Evolutionary conservation across 1,284 basidiomycete species (phyloP).

Genomic region (Anthracocystis panici-leucophaei): DNA sequence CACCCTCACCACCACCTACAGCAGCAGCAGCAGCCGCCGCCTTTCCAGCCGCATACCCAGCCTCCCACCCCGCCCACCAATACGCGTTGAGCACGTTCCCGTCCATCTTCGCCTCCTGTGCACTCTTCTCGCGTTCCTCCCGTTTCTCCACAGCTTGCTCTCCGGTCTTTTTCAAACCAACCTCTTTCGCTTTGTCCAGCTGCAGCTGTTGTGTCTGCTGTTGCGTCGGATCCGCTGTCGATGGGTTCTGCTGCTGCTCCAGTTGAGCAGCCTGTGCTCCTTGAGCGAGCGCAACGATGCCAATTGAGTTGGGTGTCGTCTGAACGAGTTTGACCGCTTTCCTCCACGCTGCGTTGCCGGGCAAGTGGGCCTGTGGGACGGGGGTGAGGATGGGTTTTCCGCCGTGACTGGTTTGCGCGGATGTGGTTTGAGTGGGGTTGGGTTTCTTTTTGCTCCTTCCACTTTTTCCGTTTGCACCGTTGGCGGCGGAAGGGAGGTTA

Average conservation of each 20-base stretch:
- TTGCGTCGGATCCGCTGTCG: too few relatives aligned
- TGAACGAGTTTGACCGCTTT: conserved; percentile 33
- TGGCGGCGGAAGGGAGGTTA: too few relatives aligned
- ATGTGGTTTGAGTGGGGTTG: neutral
- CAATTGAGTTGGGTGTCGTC: conserved; percentile 30
- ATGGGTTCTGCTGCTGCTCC: neutral
- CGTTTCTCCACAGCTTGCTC: too few relatives aligned
- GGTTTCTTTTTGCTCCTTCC: too few relatives aligned
- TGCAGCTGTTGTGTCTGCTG: too few relatives aligned
- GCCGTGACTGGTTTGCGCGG: too few relatives aligned
- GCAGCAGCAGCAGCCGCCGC: conserved; percentile 9
- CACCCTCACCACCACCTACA: neutral
- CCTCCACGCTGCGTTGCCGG: conserved; percentile 34
- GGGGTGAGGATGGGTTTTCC: conserved; percentile 18
- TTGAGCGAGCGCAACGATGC: neutral
- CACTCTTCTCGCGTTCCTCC: too few relatives aligned
- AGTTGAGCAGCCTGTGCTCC: too few relatives aligned
- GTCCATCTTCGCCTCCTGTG: too few relatives aligned
- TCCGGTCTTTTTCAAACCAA: too few relatives aligned
- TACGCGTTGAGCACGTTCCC: neutral
- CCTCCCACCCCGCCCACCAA: conserved; percentile 31
- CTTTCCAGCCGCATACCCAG: conserved; percentile 21
- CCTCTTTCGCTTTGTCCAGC: too few relatives aligned
- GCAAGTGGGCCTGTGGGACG: conserved; percentile 20
- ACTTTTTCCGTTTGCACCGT: too few relatives aligned